A percentile compares a stretch with the other conserved stretches of the same genome.
These are phyloP conservation scores for Naematelia aurantialba DNA, from an alignment of 768 basidiomycete species.

Conservation along the genomic window DNA sequence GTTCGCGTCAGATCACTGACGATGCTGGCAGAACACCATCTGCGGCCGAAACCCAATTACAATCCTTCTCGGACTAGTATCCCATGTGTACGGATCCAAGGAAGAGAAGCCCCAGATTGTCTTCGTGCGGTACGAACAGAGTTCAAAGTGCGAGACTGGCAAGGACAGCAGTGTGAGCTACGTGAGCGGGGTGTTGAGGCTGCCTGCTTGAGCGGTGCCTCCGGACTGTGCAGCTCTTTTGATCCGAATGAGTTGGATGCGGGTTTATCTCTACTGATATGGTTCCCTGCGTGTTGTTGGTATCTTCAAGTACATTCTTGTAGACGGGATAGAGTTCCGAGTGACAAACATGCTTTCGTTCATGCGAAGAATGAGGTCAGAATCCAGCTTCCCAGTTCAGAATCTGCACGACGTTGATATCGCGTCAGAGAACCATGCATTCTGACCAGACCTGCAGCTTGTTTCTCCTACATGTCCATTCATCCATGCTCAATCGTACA, in stretches of 20 bases:
- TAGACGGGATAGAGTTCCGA: background rate
- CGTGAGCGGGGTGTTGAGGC: constrained; percentile 62
- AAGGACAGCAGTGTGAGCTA: constrained; percentile 92
- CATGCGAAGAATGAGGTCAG: background rate
- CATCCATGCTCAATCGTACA: background rate
- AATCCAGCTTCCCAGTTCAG: background rate
- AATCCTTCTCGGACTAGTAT: constrained; percentile 75
- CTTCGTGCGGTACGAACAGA: constrained; percentile 94
- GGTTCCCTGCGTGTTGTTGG: background rate
- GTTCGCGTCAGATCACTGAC: constrained; percentile 51
- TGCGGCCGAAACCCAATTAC: constrained; percentile 96
- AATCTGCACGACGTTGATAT: too few species aligned
- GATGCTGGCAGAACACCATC: constrained; percentile 80
- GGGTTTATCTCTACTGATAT: background rate
- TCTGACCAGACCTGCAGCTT: too few species aligned
- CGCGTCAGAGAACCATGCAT: too few species aligned
- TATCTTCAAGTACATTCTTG: background rate
- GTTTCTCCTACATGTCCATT: too few species aligned
- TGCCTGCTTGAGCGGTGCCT: constrained; percentile 13
- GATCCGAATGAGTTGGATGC: background rate
- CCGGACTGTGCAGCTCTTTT: too few species aligned
- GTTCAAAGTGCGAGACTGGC: constrained; percentile 65
- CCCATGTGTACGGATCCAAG: constrained; percentile 56
- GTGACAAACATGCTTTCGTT: background rate
- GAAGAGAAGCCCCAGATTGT: constrained; percentile 52